Evolutionary conservation across 257 asterid species (phyloP).

Genomic region (Capsicum baccatum): DNA sequence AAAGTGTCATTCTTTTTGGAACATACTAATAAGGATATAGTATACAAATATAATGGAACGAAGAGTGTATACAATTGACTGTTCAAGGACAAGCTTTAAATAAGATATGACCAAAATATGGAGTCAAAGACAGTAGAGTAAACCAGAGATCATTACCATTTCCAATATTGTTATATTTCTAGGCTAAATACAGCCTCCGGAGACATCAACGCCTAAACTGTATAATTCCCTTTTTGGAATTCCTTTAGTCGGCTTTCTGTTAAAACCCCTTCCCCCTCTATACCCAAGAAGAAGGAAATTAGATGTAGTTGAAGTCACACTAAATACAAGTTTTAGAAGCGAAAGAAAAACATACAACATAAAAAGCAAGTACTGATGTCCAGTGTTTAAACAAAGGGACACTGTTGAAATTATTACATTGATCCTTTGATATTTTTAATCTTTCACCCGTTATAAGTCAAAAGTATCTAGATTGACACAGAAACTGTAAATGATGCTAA

Average conservation of each 20-base stretch:
- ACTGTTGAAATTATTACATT: neutral
- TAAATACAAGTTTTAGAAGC: neutral
- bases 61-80: neutral
- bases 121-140: neutral
- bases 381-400: neutral
- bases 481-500: neutral
- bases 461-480: neutral
- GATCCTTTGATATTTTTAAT: neutral
- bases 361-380: neutral
- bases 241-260: neutral
- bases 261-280: neutral
- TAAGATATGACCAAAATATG: neutral
- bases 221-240: neutral
- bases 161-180: neutral
- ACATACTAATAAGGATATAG: neutral
- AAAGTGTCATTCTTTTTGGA: neutral
- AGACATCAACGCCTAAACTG: neutral
- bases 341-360: neutral
- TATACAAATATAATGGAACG: neutral
- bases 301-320: neutral
- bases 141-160: neutral
- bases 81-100: neutral
- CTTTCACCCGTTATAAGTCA: neutral
- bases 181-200: neutral
- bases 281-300: neutral